Conservation (phyloP, 164 flowering plant genomes). For the Nelumbo lutea region DNA sequence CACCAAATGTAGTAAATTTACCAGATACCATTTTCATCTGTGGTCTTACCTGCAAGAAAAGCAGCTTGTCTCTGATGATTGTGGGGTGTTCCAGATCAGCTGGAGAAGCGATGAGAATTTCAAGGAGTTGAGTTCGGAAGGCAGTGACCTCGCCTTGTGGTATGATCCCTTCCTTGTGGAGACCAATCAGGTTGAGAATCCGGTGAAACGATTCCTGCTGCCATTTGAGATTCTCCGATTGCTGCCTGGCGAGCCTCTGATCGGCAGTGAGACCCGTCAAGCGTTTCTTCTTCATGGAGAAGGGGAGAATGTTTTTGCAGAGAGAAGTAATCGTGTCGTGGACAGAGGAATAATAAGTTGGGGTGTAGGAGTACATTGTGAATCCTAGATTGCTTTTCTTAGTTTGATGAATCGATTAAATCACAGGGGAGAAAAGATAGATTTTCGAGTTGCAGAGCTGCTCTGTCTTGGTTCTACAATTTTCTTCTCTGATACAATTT, state of each 20-base stretch:
- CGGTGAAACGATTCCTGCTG: conserved; percentile 92
- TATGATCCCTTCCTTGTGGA: conserved; percentile 74
- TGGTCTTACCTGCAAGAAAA: conserved; percentile 71
- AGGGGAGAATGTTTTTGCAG: conserved; percentile 79
- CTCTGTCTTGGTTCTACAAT: background rate
- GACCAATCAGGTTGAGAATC: conserved; percentile 76
- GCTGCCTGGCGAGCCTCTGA: conserved; percentile 61
- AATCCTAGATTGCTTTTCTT: conserved; percentile 6
- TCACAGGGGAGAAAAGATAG: too few species aligned
- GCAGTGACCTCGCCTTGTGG: conserved; percentile 54
- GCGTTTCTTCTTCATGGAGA: conserved; percentile 64
- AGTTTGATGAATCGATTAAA: background rate
- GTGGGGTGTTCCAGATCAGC: conserved; percentile 45
- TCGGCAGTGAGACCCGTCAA: conserved; percentile 48
- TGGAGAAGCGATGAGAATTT: conserved; percentile 62
- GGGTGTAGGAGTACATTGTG: conserved; percentile 68
- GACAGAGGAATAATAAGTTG: conserved; percentile 77
- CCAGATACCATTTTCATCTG: too few species aligned
- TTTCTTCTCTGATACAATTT: background rate
- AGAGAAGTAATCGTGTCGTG: conserved; percentile 81
- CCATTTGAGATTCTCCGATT: conserved; percentile 90
- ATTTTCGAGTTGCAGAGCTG: background rate
- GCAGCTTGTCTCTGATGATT: conserved; percentile 74
- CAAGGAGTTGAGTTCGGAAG: conserved; percentile 63
- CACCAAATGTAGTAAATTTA: background rate